A percentile compares a stretch with the other conserved stretches of the same genome.
phyloP scores from a whole-genome alignment of 2,329 filamentous ascomycete genomes.

The Aspergillus pseudoterreus region DNA sequence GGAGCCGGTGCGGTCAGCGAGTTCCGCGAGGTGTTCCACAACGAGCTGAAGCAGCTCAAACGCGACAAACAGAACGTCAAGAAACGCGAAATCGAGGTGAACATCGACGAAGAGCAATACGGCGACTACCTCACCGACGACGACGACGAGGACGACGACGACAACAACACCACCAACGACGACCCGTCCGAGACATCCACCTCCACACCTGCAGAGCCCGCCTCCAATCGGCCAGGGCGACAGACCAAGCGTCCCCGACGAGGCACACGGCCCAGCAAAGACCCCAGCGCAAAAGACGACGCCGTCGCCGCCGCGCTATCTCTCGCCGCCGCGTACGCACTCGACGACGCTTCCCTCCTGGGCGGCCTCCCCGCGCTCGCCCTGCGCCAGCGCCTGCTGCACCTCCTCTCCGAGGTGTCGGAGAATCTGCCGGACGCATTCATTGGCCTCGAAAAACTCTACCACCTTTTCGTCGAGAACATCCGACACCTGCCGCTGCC shows the following conservation, averaged over 20 bases:
- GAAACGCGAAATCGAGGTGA: slow-evolving; percentile 39
- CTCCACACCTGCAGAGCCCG: neutral
- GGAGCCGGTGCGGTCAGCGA: slow-evolving; percentile 33
- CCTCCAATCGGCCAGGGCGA: slow-evolving; percentile 16
- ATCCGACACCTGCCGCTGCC: slow-evolving; percentile 44
- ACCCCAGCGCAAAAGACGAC: slow-evolving; percentile 1
- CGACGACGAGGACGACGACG: slow-evolving; percentile 33
- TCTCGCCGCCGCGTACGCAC: neutral
- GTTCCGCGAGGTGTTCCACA: slow-evolving; percentile 43
- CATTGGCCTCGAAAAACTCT: slow-evolving; percentile 36
- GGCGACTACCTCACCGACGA: slow-evolving; percentile 43
- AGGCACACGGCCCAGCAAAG: slow-evolving; percentile 15
- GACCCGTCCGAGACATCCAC: slow-evolving; percentile 15
- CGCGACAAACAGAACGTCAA: slow-evolving; percentile 29
- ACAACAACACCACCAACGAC: slow-evolving; percentile 13
- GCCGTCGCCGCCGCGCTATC: neutral
- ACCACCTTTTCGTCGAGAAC: slow-evolving; percentile 44
- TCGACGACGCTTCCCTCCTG: slow-evolving; percentile 25
- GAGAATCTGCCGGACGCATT: slow-evolving; percentile 32
- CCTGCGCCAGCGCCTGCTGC: slow-evolving; percentile 45
- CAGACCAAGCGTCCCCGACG: slow-evolving; percentile 33
- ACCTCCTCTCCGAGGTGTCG: slow-evolving; percentile 40
- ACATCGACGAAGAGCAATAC: slow-evolving; percentile 45
- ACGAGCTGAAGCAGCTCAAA: slow-evolving; percentile 40
- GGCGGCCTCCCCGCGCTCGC: slow-evolving; percentile 39